A percentile compares a stretch with the other conserved stretches of the same genome.
Conservation (phyloP, 2,329 filamentous ascomycete species). For the Orbilia quercus region DNA sequence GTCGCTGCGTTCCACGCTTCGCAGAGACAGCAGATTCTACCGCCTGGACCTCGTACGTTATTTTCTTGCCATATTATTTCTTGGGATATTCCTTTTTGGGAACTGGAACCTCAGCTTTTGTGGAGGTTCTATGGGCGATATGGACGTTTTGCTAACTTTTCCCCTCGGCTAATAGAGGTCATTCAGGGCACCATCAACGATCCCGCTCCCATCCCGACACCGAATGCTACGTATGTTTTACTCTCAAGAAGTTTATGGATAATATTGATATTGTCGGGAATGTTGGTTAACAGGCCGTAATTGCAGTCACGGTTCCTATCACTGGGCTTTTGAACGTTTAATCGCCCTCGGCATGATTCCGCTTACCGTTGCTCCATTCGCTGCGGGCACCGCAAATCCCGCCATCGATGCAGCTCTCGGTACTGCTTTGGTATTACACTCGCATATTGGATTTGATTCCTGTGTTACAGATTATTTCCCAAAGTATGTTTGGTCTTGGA, state of each 20-base stretch:
- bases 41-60: slow-evolving; percentile 82
- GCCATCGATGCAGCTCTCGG: slow-evolving; percentile 86
- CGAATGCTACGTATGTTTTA: slow-evolving; percentile 69
- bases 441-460: slow-evolving; percentile 88
- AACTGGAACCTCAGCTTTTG: background rate
- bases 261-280: background rate
- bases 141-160: slow-evolving; percentile 16
- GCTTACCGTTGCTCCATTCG: slow-evolving; percentile 89
- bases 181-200: slow-evolving; percentile 75
- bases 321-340: slow-evolving; percentile 93
- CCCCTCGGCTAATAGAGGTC: slow-evolving; percentile 32
- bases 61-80: slow-evolving; percentile 73
- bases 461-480: slow-evolving; percentile 93
- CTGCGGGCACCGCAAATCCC: slow-evolving; percentile 89
- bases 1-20: slow-evolving; percentile 89
- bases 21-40: slow-evolving; percentile 78
- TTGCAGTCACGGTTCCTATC: slow-evolving; percentile 83
- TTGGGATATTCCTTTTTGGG: slow-evolving; percentile 4
- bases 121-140: background rate
- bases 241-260: background rate
- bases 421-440: slow-evolving; percentile 85
- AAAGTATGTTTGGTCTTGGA: slow-evolving; percentile 64
- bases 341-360: slow-evolving; percentile 85
- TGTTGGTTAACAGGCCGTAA: slow-evolving; percentile 3
- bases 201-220: slow-evolving; percentile 76